Evolutionary conservation across 495 filamentous ascomycete species (phyloP), one percentile per base, ranked within the genome.

Genomic region (Penicillium macrosclerotiorum): DNA sequence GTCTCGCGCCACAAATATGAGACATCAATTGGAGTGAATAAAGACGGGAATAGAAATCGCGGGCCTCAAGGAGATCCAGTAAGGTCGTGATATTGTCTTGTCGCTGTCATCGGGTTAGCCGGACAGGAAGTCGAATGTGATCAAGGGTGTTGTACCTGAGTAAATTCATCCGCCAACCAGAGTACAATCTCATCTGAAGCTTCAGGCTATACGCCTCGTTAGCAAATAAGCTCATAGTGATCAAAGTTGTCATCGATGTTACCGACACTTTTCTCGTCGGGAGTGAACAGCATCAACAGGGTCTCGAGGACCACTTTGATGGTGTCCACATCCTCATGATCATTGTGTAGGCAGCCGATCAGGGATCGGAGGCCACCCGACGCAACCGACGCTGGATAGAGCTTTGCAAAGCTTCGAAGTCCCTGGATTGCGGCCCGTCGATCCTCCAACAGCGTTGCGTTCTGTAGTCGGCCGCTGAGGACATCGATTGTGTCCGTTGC

Each of bases 121-220:
- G 71, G n/a, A n/a, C n/a, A n/a, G n/a, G n/a, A 58, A 72, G 27
- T 49, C 40, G 20, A 30, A 26, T 34, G 26, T 7, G 9, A 18
- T 20, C 22, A 31, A 34, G 29, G 32, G 18, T 18, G 31, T 49
- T 74, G 44, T 69, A 88, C 87, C 78, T 95, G 90, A 23, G 94
- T 97, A 57, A 98, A 98, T 64, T 96, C 91, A 69, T 98, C 93
- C 36, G 93, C 92, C 42, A 98, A 77, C 91, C 92, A 97, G 5
- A 96, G 79, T 20, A 89, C 88, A 59, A 98, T 94, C 63, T 98
- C 93, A 46, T 96, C 94, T 11, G 90, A 95, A 31, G 93, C 90
- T 77, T 98, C 93, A 38, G 90, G 89, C 83, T 86, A 61, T 37
- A 47, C 1, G 38, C 43, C 20, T 17, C 36, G 46, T 75, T 51